phyloP scores from a whole-genome alignment of 352 stramenopile genomes.

The Globisporangium iwayamae region DNA sequence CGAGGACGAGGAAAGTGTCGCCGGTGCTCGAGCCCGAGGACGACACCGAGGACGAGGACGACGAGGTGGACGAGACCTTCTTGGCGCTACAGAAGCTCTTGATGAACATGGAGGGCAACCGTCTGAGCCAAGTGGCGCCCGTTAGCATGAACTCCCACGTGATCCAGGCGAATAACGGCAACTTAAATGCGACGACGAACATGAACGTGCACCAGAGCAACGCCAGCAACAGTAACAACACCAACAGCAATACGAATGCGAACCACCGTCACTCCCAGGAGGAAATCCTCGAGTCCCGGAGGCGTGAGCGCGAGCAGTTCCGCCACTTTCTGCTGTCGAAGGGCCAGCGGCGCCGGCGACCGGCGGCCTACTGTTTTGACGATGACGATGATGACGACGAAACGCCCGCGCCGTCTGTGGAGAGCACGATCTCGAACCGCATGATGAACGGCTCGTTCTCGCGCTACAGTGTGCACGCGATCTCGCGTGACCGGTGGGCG shows the following conservation, averaged over 20 bases:
- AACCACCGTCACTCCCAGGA: slow-evolving; percentile 44
- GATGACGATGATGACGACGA: slow-evolving; percentile 77
- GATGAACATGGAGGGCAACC: slow-evolving; percentile 52
- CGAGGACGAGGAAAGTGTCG: slow-evolving; percentile 48
- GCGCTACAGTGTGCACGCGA: slow-evolving; percentile 66
- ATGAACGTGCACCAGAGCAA: slow-evolving; percentile 17
- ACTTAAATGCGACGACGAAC: neutral
- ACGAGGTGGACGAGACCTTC: slow-evolving; percentile 80
- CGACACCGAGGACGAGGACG: slow-evolving; percentile 46
- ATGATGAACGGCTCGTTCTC: slow-evolving; percentile 84
- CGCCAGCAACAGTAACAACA: slow-evolving; percentile 11
- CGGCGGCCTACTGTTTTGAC: slow-evolving; percentile 51
- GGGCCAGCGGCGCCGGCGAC: slow-evolving; percentile 34
- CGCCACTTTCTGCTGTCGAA: slow-evolving; percentile 57
- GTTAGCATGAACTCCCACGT: slow-evolving; percentile 10
- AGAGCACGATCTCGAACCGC: slow-evolving; percentile 77
- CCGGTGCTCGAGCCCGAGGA: slow-evolving; percentile 26
- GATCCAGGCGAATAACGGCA: slow-evolving; percentile 4
- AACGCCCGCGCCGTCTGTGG: slow-evolving; percentile 43
- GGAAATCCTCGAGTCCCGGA: slow-evolving; percentile 64
- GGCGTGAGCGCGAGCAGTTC: slow-evolving; percentile 68
- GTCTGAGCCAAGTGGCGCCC: slow-evolving; percentile 20
- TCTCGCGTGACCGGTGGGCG: slow-evolving; percentile 67
- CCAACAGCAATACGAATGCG: slow-evolving; percentile 1
- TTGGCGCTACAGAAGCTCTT: slow-evolving; percentile 73